A percentile compares a stretch with the other conserved stretches of the same genome.
These are phyloP conservation scores for Xylariaceae sp. DNA, from an alignment of 2,329 filamentous ascomycete species.

Conservation along the genomic window DNA sequence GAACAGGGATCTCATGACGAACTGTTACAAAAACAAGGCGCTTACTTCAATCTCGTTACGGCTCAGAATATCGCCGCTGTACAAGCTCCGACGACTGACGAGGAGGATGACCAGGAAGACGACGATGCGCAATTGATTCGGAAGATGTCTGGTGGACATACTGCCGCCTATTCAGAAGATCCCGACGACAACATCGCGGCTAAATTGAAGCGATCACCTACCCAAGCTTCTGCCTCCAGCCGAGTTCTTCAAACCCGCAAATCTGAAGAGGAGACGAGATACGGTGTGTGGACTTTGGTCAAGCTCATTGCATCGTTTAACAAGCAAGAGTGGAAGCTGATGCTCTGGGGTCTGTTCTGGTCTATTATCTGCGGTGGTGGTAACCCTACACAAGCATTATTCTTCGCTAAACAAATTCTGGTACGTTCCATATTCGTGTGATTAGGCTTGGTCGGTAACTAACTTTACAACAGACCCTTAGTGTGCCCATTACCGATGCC, in stretches of 20 bases:
- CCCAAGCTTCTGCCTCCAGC: slow-evolving; percentile 71
- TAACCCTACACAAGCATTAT: slow-evolving; percentile 77
- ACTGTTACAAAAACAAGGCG: slow-evolving; percentile 71
- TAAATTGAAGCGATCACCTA: slow-evolving; percentile 62
- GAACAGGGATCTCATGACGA: slow-evolving; percentile 91
- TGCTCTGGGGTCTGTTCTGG: slow-evolving; percentile 76
- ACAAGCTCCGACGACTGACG: slow-evolving; percentile 58
- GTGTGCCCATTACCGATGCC: slow-evolving; percentile 51
- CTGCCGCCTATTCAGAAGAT: slow-evolving; percentile 55
- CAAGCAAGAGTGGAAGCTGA: slow-evolving; percentile 70
- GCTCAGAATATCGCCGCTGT: slow-evolving; percentile 80
- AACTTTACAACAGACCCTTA: slow-evolving; percentile 39
- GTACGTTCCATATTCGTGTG: slow-evolving; percentile 59
- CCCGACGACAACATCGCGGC: slow-evolving; percentile 67
- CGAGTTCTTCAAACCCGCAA: slow-evolving; percentile 66
- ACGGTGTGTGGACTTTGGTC: slow-evolving; percentile 77
- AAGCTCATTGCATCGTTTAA: slow-evolving; percentile 85
- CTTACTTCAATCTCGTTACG: slow-evolving; percentile 85
- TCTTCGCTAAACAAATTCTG: slow-evolving; percentile 89
- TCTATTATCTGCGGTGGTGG: slow-evolving; percentile 80
- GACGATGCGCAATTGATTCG: slow-evolving; percentile 51
- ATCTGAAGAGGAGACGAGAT: slow-evolving; percentile 60
- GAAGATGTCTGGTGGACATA: slow-evolving; percentile 51
- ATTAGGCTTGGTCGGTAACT: slow-evolving; percentile 16
- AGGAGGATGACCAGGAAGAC: slow-evolving; percentile 56